Evolutionary conservation across 495 filamentous ascomycete genomes (phyloP), one percentile per base, ranked within the genome.

Genomic region (Annulohypoxylon maeteangense): DNA sequence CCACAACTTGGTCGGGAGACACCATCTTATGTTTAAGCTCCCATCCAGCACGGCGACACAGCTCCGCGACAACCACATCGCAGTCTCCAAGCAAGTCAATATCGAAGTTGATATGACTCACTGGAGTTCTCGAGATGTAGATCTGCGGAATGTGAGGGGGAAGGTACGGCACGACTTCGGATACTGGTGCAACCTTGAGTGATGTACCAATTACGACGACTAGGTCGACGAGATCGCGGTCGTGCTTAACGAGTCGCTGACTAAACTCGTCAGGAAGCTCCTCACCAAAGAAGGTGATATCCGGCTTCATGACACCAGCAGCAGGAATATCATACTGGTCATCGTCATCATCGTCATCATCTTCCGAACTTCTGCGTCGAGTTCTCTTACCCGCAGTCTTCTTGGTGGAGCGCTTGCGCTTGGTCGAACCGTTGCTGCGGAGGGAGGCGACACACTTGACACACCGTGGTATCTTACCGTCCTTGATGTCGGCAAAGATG

Each of bases 261-360:
- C 91, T 90, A 79, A 99, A 99, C 47, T 89, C 86, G 70, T 91
- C 88, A 0, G 94, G 94, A 2, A 99, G 89, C 67, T 88, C 82
- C 80, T 99, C 95, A 48, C 95, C 95, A 74, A 98, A 98, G 86
- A 99, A 98, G 3, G 92, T 97, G 74, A 99, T 98, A 79, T 98
- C 95, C 14, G 95, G 95, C 85, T 98, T 99, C 95, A 98, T 98
- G 71, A 99, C 89, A 14, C 96, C 95, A 4, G 91, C 87, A 90
- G 47, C 84, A 27, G 88, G 87, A 34, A 91, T 88, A 56, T 91
- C 86, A 67, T 87, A 87, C 29, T 93, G 90, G 61, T 90, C 90
- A 67, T 87, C 90, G 58, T 91, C 88, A 12, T 87, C 86, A 22
- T 84, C 79, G 22, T 82, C 80, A 11, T 73, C 53, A 32, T 76